Evolutionary conservation across 768 basidiomycete genomes (phyloP).

Genomic region (Mycena haematopus): DNA sequence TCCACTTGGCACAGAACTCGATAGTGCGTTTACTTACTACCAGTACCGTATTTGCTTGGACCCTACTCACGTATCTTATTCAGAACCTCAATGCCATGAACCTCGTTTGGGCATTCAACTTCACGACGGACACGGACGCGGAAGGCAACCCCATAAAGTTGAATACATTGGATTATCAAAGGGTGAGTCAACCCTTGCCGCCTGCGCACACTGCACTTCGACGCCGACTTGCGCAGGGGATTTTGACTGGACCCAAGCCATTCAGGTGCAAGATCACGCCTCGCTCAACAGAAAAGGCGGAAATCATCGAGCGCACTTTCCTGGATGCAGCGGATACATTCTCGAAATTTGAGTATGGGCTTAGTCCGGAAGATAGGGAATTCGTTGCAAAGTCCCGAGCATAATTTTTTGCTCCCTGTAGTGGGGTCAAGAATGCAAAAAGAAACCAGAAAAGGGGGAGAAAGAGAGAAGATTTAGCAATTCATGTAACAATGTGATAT

Average conservation of each 20-base stretch:
- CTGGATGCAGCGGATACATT: conserved; percentile 23
- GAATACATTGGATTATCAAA: conserved; percentile 26
- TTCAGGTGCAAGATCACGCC: conserved; percentile 33
- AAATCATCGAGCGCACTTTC: conserved; percentile 29
- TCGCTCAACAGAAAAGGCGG: conserved; percentile 26
- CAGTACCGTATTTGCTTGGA: no score
- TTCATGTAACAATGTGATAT: no score
- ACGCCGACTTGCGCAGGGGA: conserved; percentile 15
- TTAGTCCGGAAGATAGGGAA: conserved; percentile 21
- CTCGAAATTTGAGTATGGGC: conserved; percentile 24
- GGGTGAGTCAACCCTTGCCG: conserved; percentile 14
- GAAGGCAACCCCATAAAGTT: conserved; percentile 14
- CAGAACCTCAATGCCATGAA: conserved; percentile 35
- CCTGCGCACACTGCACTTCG: not conserved
- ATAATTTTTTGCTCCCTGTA: no score
- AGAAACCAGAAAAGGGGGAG: no score
- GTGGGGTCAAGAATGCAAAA: no score
- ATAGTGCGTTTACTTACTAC: not conserved
- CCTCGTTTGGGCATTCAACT: conserved; percentile 41
- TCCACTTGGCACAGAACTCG: conserved; percentile 18
- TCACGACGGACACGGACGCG: conserved; percentile 18
- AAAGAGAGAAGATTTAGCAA: no score
- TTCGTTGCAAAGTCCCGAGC: conserved; percentile 13
- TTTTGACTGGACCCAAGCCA: conserved; percentile 20
- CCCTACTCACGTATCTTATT: not conserved